Evolutionary conservation across 306 rosid species (phyloP).

Genomic region (Comarum palustre): DNA sequence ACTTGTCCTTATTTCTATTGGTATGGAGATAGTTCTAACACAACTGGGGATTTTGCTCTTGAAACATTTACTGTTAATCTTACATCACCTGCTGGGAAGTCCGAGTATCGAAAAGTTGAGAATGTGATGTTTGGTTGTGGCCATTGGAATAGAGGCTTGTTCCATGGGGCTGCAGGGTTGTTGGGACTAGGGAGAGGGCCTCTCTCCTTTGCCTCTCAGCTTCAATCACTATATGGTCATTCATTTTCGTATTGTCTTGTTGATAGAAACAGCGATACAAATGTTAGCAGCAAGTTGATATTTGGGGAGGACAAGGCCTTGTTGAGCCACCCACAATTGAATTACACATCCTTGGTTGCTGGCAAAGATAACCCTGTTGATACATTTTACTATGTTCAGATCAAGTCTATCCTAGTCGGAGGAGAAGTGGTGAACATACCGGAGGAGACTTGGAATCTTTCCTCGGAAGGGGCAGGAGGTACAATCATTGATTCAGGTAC

Average conservation of each 20-base stretch:
- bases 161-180: slow-evolving; percentile 93
- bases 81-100: slow-evolving; percentile 42
- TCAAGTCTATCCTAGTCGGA: slow-evolving; percentile 67
- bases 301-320: slow-evolving; percentile 77
- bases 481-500: slow-evolving; percentile 96
- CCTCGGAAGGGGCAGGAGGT: slow-evolving; percentile 76
- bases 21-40: slow-evolving; percentile 95
- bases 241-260: slow-evolving; percentile 94
- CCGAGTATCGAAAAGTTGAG: slow-evolving; percentile 55
- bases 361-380: slow-evolving; percentile 72
- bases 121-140: slow-evolving; percentile 97
- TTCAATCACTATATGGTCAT: slow-evolving; percentile 87
- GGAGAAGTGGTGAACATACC: slow-evolving; percentile 64
- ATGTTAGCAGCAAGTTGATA: slow-evolving; percentile 79
- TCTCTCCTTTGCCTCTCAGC: slow-evolving; percentile 88
- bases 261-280: slow-evolving; percentile 68
- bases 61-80: slow-evolving; percentile 88
- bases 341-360: slow-evolving; percentile 65
- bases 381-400: slow-evolving; percentile 80
- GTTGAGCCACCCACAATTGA: slow-evolving; percentile 58
- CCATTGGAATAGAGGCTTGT: slow-evolving; percentile 96
- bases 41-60: slow-evolving; percentile 81
- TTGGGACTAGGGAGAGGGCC: slow-evolving; percentile 90
- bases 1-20: slow-evolving; percentile 87
- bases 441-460: slow-evolving; percentile 62